Base-by-base conservation (phyloP, 257 asterid species). In the Solanum habrochaites region DNA sequence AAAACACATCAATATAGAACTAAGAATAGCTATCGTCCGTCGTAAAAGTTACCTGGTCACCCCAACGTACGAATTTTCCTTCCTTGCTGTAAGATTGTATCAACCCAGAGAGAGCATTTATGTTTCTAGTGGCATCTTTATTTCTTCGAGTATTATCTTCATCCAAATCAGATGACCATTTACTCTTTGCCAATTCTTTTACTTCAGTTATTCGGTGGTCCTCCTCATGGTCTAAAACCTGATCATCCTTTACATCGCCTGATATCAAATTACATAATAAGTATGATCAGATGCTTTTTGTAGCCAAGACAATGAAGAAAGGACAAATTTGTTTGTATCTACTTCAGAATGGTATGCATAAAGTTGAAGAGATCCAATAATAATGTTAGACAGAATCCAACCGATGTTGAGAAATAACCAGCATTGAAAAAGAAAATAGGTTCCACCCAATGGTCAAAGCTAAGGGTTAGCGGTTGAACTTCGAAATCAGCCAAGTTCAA, bases 41-140 rank as follows among this genome's bases (percentile, higher is more conserved):
- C 29, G 69, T 58, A 78, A 73, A 31, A 73, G 93, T 90, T 97
- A 97, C 98, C 99, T 97, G 90, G 89, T 95, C 99, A 86, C 97
- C 95, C 99, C 98, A 97, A 93, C 94, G 97, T 77, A 97, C 95
- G 85, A 96, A 93, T 93, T 97, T 95, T 93, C 99, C 98, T 93
- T 93, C 93, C 94, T 95, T 95, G 88, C 93, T 86, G 91, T 86
- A 90, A 86, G 97, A 90, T 89, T 92, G 90, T 16, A 72, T 85
- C 89, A 91, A 91, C 85, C 94, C 91, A 87, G 96, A 88, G 88
- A 91, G 90, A 82, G 91, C 86, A 86, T 88, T 88, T 66, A 92
- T 87, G 42, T 91, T 95, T 90, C 88, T 88, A 74, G 71, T 64
- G 69, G 89, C 73, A 15, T 66, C 86, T 91, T 93, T 89, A 86